Base-by-base conservation (phyloP, 2,329 filamentous ascomycete species). In the Peltaster fructicola region DNA sequence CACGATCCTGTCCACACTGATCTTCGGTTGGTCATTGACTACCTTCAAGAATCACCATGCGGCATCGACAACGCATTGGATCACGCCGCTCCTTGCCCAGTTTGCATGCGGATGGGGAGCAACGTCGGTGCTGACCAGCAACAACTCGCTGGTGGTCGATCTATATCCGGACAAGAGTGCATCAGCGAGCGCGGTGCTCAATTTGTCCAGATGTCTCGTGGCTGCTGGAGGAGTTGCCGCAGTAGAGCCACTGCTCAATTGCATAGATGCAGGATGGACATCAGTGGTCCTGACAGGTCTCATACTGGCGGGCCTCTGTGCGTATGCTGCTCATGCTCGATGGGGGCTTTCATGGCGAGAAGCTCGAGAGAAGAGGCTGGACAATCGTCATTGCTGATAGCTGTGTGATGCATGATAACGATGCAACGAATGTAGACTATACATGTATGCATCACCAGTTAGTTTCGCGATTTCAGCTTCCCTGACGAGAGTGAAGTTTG, bases 21-120 rank as follows among this genome's bases (percentile, higher is more conserved):
- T 26, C 4, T 26, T 15, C n/a, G 24, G 24, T 10, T 26, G 24
- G 24, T 26, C 24, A 12, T 17, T 26, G n/a, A 26, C 24, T 4
- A 9, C 24, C 6, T n/a, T n/a, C 16, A 10, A n/a, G 15, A 18
- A 10, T 9, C 16, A n/a, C 12, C 12, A 5, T n/a, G 21, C 12
- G 6, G 21, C 9, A 11, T 14, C 21, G 13, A 23, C 12, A 9
- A 9, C 21, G 13, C 24, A 26, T 17, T 26, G 24, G 24, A 19
- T 26, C 10, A 13, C 17, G 15, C 24, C 24, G 13, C 24, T 26
- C 6, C 10, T 26, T 7, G 24, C 24, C 8, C 24, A 26, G 12
- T 26, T 26, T 13, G 24, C 17, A 10, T 12, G 5, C 5, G 24
- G 24, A 7, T 19, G 17, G 8, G 20, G 24, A 10, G 15, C 15